These are phyloP conservation scores for Plasmodium gallinaceum DNA, from an alignment of 169 alveolate genomes.

Conservation along the genomic window DNA sequence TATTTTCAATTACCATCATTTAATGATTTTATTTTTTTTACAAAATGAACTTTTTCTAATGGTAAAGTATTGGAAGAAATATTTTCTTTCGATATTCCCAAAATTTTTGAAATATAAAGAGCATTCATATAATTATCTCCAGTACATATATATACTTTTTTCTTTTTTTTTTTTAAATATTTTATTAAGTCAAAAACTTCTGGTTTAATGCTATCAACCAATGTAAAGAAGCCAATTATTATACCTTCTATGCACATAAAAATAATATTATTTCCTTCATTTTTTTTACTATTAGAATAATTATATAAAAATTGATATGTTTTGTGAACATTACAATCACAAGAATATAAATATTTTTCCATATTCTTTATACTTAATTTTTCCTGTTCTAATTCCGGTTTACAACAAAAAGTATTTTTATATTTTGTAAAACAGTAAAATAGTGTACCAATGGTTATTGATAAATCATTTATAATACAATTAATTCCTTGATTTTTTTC, in stretches of 20 bases:
- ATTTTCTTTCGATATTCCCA: conserved; percentile 54
- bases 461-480: conserved; percentile 51
- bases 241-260: conserved; percentile 76
- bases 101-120: conserved; percentile 59
- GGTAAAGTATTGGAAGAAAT: conserved; percentile 65
- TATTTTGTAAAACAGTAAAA: conserved; percentile 60
- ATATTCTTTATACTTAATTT: conserved; percentile 38
- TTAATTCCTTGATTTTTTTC: conserved; percentile 69
- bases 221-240: conserved; percentile 58
- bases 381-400: conserved; percentile 22
- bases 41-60: conserved; percentile 69
- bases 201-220: conserved; percentile 65
- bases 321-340: conserved; percentile 73
- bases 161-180: conserved; percentile 27
- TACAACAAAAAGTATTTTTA: conserved; percentile 44
- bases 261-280: conserved; percentile 69
- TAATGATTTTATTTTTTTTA: conserved; percentile 55
- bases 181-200: conserved; percentile 63
- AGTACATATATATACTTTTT: conserved; percentile 67
- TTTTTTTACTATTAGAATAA: conserved; percentile 72
- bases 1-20: conserved; percentile 41
- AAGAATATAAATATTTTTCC: conserved; percentile 48
- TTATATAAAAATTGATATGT: conserved; percentile 66
- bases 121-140: conserved; percentile 75
- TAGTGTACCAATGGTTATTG: conserved; percentile 69